A percentile compares a stretch with the other conserved stretches of the same genome.
phyloP scores from a whole-genome alignment of 192 early-diverging fungal genomes.

The Endogone sp. region DNA sequence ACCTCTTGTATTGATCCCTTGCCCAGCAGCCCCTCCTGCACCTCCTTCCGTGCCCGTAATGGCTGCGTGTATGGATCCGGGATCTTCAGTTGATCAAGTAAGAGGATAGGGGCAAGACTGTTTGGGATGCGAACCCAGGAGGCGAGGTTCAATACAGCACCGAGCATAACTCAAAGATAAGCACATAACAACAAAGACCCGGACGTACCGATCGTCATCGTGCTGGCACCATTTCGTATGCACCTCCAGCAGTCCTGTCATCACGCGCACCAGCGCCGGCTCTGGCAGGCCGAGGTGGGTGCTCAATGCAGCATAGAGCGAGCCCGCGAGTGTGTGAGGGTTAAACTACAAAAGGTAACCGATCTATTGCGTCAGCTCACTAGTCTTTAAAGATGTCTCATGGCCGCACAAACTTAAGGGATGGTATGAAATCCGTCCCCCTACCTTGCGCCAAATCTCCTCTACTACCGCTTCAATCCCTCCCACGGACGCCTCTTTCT shows the following conservation, averaged over 20 bases:
- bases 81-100: background rate
- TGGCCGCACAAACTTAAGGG: background rate
- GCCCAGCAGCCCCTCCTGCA: background rate
- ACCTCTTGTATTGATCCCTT: background rate
- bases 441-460: background rate
- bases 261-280: background rate
- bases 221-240: constrained; percentile 2
- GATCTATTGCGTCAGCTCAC: too few relatives aligned
- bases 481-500: background rate
- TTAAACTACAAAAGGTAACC: background rate
- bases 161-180: background rate
- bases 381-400: too few relatives aligned
- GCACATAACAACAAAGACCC: too few relatives aligned
- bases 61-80: background rate
- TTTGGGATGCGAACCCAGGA: background rate
- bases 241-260: background rate
- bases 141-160: background rate
- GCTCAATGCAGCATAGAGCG: background rate
- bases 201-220: background rate
- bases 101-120: background rate
- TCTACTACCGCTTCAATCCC: background rate
- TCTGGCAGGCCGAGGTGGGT: background rate
- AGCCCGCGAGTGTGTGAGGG: background rate
- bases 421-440: background rate
- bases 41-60: background rate